These are phyloP conservation scores for Suzukiozyma palmioleophila DNA, from an alignment of 1,139 yeast species.

Conservation along the genomic window DNA sequence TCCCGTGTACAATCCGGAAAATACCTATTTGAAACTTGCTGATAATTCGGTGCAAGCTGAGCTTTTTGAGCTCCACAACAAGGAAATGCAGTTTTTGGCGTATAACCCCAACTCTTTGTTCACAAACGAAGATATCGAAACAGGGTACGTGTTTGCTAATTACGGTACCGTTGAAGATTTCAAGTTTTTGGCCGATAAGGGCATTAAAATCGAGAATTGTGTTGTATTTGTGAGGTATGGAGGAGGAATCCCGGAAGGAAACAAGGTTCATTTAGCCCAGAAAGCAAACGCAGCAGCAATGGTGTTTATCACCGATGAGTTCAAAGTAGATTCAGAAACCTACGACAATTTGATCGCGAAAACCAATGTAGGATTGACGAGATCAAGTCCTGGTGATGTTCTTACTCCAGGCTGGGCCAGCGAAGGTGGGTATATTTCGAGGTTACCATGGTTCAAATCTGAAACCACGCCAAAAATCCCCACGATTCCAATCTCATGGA, in stretches of 20 bases:
- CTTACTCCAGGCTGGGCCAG: slow-evolving; percentile 75
- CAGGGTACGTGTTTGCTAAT: slow-evolving; percentile 52
- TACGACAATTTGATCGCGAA: slow-evolving; percentile 51
- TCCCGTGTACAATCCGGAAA: slow-evolving; percentile 20
- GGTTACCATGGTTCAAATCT: slow-evolving; percentile 45
- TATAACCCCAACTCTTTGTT: slow-evolving; percentile 64
- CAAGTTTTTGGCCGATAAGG: slow-evolving; percentile 30
- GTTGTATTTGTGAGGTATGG: slow-evolving; percentile 66
- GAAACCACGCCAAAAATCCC: slow-evolving; percentile 66
- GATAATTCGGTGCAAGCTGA: slow-evolving; percentile 37
- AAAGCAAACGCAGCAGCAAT: slow-evolving; percentile 30
- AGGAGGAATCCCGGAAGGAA: slow-evolving; percentile 35
- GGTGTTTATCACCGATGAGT: slow-evolving; percentile 29
- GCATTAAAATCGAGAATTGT: slow-evolving; percentile 33
- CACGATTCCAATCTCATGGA: slow-evolving; percentile 69
- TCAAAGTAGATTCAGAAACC: slow-evolving; percentile 30
- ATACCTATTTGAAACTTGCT: slow-evolving; percentile 28
- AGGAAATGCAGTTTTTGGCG: slow-evolving; percentile 37
- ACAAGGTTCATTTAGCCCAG: slow-evolving; percentile 32
- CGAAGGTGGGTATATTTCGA: slow-evolving; percentile 32
- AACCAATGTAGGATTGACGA: slow-evolving; percentile 61
- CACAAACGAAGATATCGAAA: slow-evolving; percentile 47
- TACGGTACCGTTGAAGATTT: slow-evolving; percentile 63
- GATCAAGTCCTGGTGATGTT: slow-evolving; percentile 73
- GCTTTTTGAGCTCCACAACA: slow-evolving; percentile 30